phyloP scores from a whole-genome alignment of 495 filamentous ascomycete genomes.

The Delitschia confertaspora region DNA sequence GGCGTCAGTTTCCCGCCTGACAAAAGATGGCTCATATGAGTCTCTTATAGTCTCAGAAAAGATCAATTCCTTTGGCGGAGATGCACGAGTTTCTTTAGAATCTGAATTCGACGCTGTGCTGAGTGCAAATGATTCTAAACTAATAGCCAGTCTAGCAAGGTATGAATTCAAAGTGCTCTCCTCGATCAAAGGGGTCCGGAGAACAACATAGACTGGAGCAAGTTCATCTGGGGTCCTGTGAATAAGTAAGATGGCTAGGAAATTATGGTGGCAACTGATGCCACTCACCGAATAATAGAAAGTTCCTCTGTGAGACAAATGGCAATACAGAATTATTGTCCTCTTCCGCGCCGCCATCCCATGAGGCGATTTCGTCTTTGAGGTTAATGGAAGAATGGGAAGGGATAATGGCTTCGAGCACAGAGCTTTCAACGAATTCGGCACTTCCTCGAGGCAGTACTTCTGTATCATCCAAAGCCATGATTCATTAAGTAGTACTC shows the following conservation, averaged over 20 bases:
- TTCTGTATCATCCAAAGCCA: conserved; percentile 13
- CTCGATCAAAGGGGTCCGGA: conserved; percentile 57
- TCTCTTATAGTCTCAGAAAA: conserved; percentile 53
- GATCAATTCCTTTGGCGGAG: conserved; percentile 47
- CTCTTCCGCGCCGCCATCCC: conserved; percentile 44
- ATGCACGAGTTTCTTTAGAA: conserved; percentile 8
- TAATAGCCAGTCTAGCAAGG: conserved; percentile 55
- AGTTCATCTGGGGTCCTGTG: conserved; percentile 63
- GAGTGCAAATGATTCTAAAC: conserved; percentile 61
- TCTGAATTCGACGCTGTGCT: conserved; percentile 44
- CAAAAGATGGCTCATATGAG: conserved; percentile 52
- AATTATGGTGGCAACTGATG: conserved; percentile 10
- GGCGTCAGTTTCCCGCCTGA: conserved; percentile 46
- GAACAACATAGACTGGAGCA: conserved; percentile 60
- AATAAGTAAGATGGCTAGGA: conserved; percentile 51
- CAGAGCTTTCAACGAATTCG: conserved; percentile 63
- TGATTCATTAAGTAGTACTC: no score
- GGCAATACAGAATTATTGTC: conserved; percentile 30
- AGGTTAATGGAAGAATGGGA: conserved; percentile 57
- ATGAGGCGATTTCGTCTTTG: conserved; percentile 46
- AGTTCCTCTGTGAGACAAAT: conserved; percentile 27
- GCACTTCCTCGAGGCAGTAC: conserved; percentile 18
- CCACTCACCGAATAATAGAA: conserved; percentile 63
- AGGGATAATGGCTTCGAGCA: conserved; percentile 72
- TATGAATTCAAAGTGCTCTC: conserved; percentile 50